Base-by-base conservation (phyloP, 2,329 filamentous ascomycete genomes). In the Monosporascus ibericus region DNA sequence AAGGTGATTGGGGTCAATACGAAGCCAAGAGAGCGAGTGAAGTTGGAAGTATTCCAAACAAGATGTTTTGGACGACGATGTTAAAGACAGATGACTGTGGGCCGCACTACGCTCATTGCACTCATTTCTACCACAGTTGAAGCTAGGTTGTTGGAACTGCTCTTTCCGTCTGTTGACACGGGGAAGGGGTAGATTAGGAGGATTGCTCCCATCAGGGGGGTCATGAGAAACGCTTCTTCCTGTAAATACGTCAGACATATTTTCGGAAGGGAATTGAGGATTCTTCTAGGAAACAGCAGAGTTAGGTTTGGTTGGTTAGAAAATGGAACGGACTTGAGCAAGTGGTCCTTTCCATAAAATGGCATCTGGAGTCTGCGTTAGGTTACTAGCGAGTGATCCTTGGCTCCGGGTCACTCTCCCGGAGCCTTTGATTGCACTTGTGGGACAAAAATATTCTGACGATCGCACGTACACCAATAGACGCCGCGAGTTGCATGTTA, bases 401-500 rank as follows among this genome's bases (percentile, higher is more conserved):
- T 34, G 14, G 30, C 5, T 42, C 20, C 18, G 18, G 18, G 18
- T 18, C 39, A 14, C 18, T 42, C 24, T 20, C 18, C 8, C 39
- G 6, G 14, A 20, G 18, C 5, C n/a, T 5, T 30, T 14, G 30
- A 34, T 34, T 34, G 34, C 27, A 42, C 20, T 50, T 3, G 34
- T 48, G 20, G 20, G 25, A 34, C 25, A 17, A 14, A 48, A 25
- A 38, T 48, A 27, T 37, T 38, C 38, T 18, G 17, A 20, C 27
- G 47, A 7, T 54, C 30, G 49, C 46, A 55, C 54, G 53, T 53
- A 27, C 48, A 51, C 25, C 22, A 30, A 53, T 24, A 47, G 22
- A 50, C 15, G 36, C 39, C 18, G 15, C 30, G 11, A 34, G 30
- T 25, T 25, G 56, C 37, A 48, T 54, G 50, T 51, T 49, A 64